Evolutionary conservation across 2,329 filamentous ascomycete species (phyloP).

Genomic region (Fusarium tanahbumbuense): DNA sequence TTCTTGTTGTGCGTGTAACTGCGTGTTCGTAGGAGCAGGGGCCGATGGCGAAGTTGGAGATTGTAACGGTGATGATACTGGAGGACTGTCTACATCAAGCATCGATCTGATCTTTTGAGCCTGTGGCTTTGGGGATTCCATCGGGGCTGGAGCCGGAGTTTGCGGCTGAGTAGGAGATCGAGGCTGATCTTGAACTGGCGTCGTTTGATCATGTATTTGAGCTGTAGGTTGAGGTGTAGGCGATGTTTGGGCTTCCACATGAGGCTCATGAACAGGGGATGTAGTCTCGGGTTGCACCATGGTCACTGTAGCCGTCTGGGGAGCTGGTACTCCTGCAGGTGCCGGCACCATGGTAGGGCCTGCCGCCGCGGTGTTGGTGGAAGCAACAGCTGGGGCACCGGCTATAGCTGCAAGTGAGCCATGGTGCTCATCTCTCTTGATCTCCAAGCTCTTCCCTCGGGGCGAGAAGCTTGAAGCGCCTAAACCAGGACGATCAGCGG

Average conservation of each 20-base stretch:
- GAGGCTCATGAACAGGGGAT: conserved; percentile 11
- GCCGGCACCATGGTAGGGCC: conserved; percentile 2
- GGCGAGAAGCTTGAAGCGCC: conserved; percentile 48
- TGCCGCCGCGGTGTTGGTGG: conserved; percentile 10
- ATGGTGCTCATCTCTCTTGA: conserved; percentile 54
- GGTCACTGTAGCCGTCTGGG: conserved; percentile 24
- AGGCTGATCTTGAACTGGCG: conserved; percentile 4
- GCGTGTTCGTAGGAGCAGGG: not conserved
- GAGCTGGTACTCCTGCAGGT: conserved; percentile 6
- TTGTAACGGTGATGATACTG: not conserved
- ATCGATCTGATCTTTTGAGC: conserved; percentile 31
- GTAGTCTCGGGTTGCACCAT: conserved; percentile 20
- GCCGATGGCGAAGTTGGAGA: conserved; percentile 3
- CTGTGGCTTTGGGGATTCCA: conserved; percentile 1
- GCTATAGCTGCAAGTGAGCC: conserved; percentile 26
- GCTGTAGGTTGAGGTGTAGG: conserved; percentile 10
- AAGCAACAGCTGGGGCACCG: conserved; percentile 15
- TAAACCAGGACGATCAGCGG: conserved; percentile 51
- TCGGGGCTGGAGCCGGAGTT: not conserved
- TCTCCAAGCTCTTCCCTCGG: conserved; percentile 62
- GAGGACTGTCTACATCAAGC: conserved; percentile 25
- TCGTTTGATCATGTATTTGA: conserved; percentile 2
- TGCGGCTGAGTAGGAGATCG: not conserved
- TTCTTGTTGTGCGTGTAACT: conserved; percentile 13
- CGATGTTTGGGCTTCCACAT: conserved; percentile 7